These are phyloP conservation scores for Byssothecium circinans DNA, from an alignment of 2,329 filamentous ascomycete genomes.

Conservation along the genomic window DNA sequence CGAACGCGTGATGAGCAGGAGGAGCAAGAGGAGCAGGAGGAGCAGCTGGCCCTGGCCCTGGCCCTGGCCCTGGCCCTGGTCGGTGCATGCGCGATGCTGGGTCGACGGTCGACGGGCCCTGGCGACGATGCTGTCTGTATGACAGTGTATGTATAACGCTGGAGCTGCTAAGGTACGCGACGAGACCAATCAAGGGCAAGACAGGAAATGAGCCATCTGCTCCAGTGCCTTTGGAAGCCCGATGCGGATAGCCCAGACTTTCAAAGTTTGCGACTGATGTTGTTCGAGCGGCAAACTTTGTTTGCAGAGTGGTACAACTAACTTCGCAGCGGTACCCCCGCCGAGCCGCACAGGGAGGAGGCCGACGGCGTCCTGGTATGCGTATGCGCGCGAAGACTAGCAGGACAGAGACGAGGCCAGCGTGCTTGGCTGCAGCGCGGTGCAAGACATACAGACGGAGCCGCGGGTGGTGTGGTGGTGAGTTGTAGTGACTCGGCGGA, in stretches of 20 bases:
- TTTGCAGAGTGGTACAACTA: slow-evolving; percentile 23
- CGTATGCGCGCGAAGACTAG: neutral
- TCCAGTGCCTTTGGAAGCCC: slow-evolving; percentile 26
- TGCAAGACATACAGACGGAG: too few relatives aligned
- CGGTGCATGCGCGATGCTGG: slow-evolving; percentile 3
- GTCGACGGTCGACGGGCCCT: slow-evolving; percentile 23
- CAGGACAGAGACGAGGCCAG: slow-evolving; percentile 1
- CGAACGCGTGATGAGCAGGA: slow-evolving; percentile 24
- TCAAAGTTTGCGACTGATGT: slow-evolving; percentile 43
- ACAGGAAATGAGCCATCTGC: slow-evolving; percentile 3
- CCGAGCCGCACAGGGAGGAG: slow-evolving; percentile 26
- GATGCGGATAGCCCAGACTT: slow-evolving; percentile 34
- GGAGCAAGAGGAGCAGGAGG: too few relatives aligned
- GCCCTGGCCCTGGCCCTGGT: slow-evolving; percentile 1
- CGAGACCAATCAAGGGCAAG: slow-evolving; percentile 30
- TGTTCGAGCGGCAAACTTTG: slow-evolving; percentile 42
- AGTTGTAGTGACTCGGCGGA: neutral
- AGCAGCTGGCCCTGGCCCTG: slow-evolving; percentile 30
- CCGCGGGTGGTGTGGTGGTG: slow-evolving; percentile 12
- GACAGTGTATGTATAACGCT: too few relatives aligned
- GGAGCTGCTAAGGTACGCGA: slow-evolving; percentile 5
- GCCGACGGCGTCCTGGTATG: slow-evolving; percentile 1
- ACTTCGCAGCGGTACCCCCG: slow-evolving; percentile 27
- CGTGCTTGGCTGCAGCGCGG: slow-evolving; percentile 5
- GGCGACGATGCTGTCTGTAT: slow-evolving; percentile 30